Evolutionary conservation across 176 grass and related monocot species (phyloP).

Genomic region (Carex scoparia): DNA sequence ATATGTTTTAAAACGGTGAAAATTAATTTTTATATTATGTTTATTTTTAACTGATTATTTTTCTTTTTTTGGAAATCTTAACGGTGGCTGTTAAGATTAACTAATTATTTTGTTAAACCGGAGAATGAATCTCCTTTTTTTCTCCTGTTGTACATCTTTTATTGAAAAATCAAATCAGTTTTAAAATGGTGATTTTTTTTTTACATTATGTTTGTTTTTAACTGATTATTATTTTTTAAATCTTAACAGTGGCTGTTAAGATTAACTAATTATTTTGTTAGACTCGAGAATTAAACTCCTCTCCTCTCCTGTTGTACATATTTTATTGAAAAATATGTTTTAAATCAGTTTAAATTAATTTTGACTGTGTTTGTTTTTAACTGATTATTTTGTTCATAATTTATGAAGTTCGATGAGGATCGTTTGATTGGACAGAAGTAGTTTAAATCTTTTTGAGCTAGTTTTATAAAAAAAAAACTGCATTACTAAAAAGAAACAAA

Average conservation of each 20-base stretch:
- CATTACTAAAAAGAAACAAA: background rate
- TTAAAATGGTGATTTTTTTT: background rate
- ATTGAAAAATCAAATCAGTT: background rate
- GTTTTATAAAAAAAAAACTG: background rate
- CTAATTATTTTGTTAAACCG: background rate
- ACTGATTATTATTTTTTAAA: background rate
- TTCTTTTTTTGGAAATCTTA: too few species aligned
- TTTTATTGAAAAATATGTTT: background rate
- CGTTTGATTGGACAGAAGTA: background rate
- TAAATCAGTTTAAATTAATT: background rate
- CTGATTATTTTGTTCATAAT: background rate
- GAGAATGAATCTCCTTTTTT: background rate
- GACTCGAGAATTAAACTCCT: too few species aligned
- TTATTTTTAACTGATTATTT: background rate
- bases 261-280: background rate
- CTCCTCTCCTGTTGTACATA: background rate
- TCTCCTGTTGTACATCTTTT: background rate
- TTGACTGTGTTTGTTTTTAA: background rate
- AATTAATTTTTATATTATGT: background rate
- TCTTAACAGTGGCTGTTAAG: too few species aligned
- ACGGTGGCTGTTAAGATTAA: background rate
- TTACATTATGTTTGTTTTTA: background rate
- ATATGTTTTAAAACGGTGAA: background rate
- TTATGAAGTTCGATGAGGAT: background rate
- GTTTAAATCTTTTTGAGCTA: background rate